Conservation (phyloP, 257 asterid genomes). For the Solanum etuberosum region DNA sequence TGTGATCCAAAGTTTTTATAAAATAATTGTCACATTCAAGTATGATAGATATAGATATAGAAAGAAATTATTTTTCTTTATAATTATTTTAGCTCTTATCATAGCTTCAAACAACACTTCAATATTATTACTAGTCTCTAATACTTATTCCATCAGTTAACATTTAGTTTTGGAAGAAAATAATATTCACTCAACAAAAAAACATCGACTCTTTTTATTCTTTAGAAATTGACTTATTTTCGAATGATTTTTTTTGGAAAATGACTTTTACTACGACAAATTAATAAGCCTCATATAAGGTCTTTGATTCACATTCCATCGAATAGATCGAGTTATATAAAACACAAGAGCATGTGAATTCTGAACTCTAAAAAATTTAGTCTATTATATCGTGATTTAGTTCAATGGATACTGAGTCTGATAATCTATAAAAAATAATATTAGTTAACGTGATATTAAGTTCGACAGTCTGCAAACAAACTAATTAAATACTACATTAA, state of each 20-base stretch:
- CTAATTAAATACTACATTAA: no score
- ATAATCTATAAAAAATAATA: no score
- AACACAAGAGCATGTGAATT: fast-evolving
- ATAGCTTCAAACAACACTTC: background rate
- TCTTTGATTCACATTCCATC: background rate
- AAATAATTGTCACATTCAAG: background rate
- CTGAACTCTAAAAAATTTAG: background rate
- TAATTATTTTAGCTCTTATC: background rate
- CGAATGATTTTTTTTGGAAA: background rate
- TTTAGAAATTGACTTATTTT: background rate
- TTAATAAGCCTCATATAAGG: fast-evolving
- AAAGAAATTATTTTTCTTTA: background rate
- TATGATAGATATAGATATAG: background rate
- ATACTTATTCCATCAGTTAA: background rate
- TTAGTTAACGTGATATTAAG: no score
- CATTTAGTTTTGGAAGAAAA: background rate
- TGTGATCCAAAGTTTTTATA: background rate
- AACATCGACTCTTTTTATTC: fast-evolving
- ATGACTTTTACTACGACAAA: background rate
- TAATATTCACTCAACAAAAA: background rate
- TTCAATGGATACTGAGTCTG: no score
- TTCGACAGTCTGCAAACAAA: no score
- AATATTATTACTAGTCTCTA: background rate
- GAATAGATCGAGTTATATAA: background rate
- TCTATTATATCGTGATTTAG: no score